These are phyloP conservation scores for Candida suzukii DNA, from an alignment of 805 yeast species.

Conservation along the genomic window DNA sequence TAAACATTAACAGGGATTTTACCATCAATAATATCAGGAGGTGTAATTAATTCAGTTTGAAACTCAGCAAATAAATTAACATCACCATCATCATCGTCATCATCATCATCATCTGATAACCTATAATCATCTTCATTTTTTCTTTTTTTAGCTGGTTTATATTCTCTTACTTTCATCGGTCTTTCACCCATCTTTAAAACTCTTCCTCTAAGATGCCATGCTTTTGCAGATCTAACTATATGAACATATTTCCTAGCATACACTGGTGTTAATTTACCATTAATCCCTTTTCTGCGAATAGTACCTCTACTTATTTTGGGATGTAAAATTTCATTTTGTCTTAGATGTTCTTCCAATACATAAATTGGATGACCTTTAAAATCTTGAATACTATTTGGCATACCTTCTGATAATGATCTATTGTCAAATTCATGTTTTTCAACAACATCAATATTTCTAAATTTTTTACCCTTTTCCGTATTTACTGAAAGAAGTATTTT, in stretches of 20 bases:
- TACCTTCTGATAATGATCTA: conserved; percentile 68
- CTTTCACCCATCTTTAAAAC: conserved; percentile 63
- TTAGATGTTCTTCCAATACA: conserved; percentile 70
- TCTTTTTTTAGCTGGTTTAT: conserved; percentile 10
- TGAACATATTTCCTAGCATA: conserved; percentile 63
- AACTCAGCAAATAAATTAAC: conserved; percentile 63
- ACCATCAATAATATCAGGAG: conserved; percentile 64
- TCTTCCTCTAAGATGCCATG: conserved; percentile 83
- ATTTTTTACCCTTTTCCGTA: conserved; percentile 16
- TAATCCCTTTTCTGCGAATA: conserved; percentile 39
- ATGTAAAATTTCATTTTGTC: conserved; percentile 62
- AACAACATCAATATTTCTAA: conserved; percentile 34
- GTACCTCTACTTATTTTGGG: conserved; percentile 74
- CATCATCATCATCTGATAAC: conserved; percentile 20
- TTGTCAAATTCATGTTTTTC: conserved; percentile 58
- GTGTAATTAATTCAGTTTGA: conserved; percentile 66
- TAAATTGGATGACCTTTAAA: conserved; percentile 83
- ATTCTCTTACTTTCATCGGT: conserved; percentile 44
- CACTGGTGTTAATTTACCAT: conserved; percentile 45
- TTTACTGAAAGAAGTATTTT: conserved; percentile 31
- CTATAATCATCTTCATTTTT: conserved; percentile 20
- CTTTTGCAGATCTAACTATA: conserved; percentile 61
- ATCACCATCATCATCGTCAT: conserved; percentile 46
- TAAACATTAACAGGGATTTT: conserved; percentile 65
- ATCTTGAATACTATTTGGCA: conserved; percentile 79